Evolutionary conservation across 1,284 basidiomycete genomes (phyloP), one percentile per base, ranked within the genome.

Genomic region (Inonotus hispidus): DNA sequence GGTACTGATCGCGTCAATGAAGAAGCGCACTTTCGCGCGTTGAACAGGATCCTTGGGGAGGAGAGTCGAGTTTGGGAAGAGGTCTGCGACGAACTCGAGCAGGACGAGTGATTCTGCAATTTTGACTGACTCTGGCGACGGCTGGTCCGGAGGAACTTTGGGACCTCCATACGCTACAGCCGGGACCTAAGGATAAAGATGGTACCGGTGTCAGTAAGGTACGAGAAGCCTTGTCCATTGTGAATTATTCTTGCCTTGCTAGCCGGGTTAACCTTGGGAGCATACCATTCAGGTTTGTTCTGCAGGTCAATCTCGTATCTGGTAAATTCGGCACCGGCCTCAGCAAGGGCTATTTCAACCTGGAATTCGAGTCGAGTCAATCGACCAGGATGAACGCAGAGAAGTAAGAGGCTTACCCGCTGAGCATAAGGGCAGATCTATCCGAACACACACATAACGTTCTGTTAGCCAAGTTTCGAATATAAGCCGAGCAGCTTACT

Each of bases 211-310:
- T 21, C 19, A 43, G 19, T 7, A 2, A 5, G 16, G 7, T 21
- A n/a, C 41, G 7, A n/a, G 16, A 39, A 13, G 11, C n/a, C n/a
- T 39, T 19, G 19, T 56, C 43, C 21, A 27, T 27, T 29, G 21
- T 3, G 35, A 41, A 8, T 61, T 23, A 10, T 32, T 66, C 74
- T 45, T 66, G 83, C 84, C 76, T 87, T 86, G 69, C 80, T 79
- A 1, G 80, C 83, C 1, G 82, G 80, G 71, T 88, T 88, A 39
- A 88, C 77, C 62, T 81, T 76, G 0, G 79, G 74, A 0, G 79
- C 77, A 68, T 84, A 87, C 85, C 84, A 85, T 54, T 75, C 76
- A 0, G 87, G 86, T 72, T 87, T 88, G 74, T 85, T 82, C 64
- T 68, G 60, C 32, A 87, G 70, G 66, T 88, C 80, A 60, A 88